Percentiles rank a stretch among this genome's conserved stretches.
Evolutionary conservation across 2,329 filamentous ascomycete genomes (phyloP).

Genomic region (Phialophora tarda): DNA sequence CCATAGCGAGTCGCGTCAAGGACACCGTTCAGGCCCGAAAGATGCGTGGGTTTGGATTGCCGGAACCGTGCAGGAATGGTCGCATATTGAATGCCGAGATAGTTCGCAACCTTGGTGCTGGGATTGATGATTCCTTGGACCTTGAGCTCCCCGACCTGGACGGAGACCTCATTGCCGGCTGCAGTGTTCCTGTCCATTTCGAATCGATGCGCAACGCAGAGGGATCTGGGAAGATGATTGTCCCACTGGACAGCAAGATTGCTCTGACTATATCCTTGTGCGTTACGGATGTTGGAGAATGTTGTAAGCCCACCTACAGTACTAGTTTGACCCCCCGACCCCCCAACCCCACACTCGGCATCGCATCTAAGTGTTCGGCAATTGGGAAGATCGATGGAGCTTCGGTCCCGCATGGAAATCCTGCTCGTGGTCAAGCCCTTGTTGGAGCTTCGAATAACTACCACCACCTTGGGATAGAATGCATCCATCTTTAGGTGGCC

Average conservation of each 20-base stretch:
- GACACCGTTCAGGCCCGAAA: conserved; percentile 38
- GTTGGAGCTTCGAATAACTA: no score
- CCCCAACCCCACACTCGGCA: background rate
- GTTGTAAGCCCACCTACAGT: background rate
- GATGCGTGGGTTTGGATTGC: conserved; percentile 44
- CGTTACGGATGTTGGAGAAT: background rate
- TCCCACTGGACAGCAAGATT: background rate
- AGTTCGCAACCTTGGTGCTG: conserved; percentile 41
- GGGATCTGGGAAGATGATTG: background rate
- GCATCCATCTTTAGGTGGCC: no score
- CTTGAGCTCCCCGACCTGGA: conserved; percentile 14
- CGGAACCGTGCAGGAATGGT: conserved; percentile 42
- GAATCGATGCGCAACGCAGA: background rate
- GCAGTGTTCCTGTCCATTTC: conserved; percentile 4
- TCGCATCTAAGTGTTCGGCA: background rate
- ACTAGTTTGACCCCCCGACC: background rate
- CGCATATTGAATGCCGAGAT: conserved; percentile 49
- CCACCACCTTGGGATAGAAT: no score
- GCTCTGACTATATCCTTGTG: background rate
- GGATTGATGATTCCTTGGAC: conserved; percentile 25
- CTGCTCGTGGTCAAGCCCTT: no score
- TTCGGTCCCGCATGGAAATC: background rate
- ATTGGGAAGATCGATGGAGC: background rate
- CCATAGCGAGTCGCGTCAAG: conserved; percentile 46
- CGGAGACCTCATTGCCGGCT: background rate